phyloP scores from a whole-genome alignment of 108 stramenopile genomes.

The Epipyxis sp. region DNA sequence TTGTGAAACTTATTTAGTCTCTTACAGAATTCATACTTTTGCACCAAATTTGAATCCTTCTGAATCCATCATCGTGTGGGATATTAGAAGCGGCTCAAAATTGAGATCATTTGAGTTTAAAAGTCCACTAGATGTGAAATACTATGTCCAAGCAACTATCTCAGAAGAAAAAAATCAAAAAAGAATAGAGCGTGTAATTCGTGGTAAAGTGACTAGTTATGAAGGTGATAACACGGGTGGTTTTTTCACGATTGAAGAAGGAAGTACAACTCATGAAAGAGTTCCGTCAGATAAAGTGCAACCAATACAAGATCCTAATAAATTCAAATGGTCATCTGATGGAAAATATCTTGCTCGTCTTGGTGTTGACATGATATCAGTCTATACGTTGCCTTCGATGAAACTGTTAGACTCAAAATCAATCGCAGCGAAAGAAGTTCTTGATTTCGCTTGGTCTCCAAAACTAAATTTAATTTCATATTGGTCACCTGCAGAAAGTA shows the following conservation, averaged over 20 bases:
- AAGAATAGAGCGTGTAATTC: not conserved
- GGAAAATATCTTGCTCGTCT: slow-evolving; percentile 88
- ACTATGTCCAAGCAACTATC: not conserved
- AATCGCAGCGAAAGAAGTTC: slow-evolving; percentile 76
- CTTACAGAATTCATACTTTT: slow-evolving; percentile 45
- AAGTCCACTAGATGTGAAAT: not conserved
- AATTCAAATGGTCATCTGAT: slow-evolving; percentile 88
- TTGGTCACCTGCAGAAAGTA: slow-evolving; percentile 88
- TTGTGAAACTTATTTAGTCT: slow-evolving; percentile 80
- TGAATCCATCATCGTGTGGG: slow-evolving; percentile 78
- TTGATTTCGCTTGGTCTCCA: slow-evolving; percentile 91
- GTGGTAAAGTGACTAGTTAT: not conserved
- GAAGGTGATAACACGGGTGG: not conserved
- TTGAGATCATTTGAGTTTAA: slow-evolving; percentile 75
- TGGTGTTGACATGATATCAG: slow-evolving; percentile 77
- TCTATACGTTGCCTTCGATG: slow-evolving; percentile 84
- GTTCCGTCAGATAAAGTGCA: not conserved
- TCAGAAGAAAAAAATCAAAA: not conserved
- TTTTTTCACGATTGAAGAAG: slow-evolving; percentile 1
- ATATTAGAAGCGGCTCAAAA: slow-evolving; percentile 72
- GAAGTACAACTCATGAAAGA: not conserved
- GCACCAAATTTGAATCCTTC: slow-evolving; percentile 52
- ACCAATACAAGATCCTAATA: slow-evolving; percentile 58
- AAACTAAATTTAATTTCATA: slow-evolving; percentile 81
- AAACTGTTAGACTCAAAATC: slow-evolving; percentile 81